Percentiles rank a stretch among this genome's conserved stretches.
Conservation (phyloP, 75 land plant genomes). For the Pinus taeda region DNA sequence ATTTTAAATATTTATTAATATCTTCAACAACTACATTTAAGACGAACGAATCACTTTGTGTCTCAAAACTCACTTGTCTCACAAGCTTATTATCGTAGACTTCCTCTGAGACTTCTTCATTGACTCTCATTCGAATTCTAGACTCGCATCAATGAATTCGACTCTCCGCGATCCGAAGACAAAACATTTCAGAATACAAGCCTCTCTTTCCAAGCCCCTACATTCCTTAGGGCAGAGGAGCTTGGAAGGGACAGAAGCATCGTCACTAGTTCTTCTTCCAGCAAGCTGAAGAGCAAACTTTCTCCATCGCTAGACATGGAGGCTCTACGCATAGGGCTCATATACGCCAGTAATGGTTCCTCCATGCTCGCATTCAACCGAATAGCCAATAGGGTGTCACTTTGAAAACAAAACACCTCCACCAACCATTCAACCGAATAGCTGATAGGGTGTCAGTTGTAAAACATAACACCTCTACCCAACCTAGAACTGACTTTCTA, state of each 20-base stretch:
- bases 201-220: slow-evolving; percentile 33
- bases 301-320: not conserved
- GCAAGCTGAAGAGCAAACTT: slow-evolving; percentile 21
- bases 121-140: not conserved
- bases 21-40: not conserved
- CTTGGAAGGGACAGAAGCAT: slow-evolving; percentile 10
- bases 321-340: slow-evolving; percentile 14
- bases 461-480: too few relatives aligned
- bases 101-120: not conserved
- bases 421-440: too few relatives aligned
- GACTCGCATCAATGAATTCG: slow-evolving; percentile 11
- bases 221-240: slow-evolving; percentile 7
- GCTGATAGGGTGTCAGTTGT: too few relatives aligned
- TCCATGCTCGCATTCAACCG: slow-evolving; percentile 5
- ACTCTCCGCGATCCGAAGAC: not conserved
- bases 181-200: slow-evolving; percentile 45
- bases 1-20: not conserved
- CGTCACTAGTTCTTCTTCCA: slow-evolving; percentile 32
- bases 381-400: too few relatives aligned
- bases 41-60: not conserved
- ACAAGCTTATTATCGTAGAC: too few relatives aligned
- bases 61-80: too few relatives aligned
- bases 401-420: too few relatives aligned
- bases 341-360: slow-evolving; percentile 25
- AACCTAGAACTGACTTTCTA: too few relatives aligned